Conservation (phyloP, 1,139 yeast genomes). For the Yamadazyma dushanensis region DNA sequence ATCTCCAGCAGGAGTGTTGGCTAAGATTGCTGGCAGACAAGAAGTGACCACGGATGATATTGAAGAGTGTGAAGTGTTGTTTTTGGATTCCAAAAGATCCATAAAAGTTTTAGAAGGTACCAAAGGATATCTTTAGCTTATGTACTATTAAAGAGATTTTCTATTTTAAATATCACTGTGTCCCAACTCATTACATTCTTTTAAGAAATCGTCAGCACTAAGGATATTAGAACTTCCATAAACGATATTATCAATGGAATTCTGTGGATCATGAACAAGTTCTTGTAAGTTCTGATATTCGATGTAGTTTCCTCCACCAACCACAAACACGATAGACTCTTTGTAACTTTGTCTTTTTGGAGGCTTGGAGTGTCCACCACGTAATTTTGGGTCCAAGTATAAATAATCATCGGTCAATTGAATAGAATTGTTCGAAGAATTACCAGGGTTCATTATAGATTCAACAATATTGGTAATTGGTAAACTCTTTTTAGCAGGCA, state of each 20-base stretch:
- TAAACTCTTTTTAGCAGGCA: conserved; percentile 84
- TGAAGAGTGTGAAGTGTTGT: conserved; percentile 82
- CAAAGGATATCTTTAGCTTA: conserved; percentile 44
- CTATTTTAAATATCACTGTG: conserved; percentile 4
- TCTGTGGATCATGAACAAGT: conserved; percentile 56
- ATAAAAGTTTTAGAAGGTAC: conserved; percentile 68
- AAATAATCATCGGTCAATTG: conserved; percentile 84
- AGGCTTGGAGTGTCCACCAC: conserved; percentile 88
- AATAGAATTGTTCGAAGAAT: conserved; percentile 59
- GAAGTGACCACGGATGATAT: conserved; percentile 73
- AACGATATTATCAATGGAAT: conserved; percentile 46
- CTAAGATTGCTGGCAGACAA: conserved; percentile 68
- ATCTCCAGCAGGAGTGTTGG: conserved; percentile 86
- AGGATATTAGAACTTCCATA: conserved; percentile 87
- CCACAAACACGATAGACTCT: conserved; percentile 84
- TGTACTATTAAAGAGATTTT: background rate
- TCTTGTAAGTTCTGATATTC: conserved; percentile 94
- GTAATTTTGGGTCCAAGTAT: conserved; percentile 84
- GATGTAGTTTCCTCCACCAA: conserved; percentile 94
- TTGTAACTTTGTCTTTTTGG: conserved; percentile 83
- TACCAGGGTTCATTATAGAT: conserved; percentile 81
- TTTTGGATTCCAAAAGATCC: conserved; percentile 87
- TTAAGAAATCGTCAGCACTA: conserved; percentile 73
- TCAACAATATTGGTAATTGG: conserved; percentile 91
- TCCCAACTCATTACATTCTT: conserved; percentile 68